These are phyloP conservation scores for Leishmania guyanensis DNA, from an alignment of 208 protist species.

Conservation along the genomic window DNA sequence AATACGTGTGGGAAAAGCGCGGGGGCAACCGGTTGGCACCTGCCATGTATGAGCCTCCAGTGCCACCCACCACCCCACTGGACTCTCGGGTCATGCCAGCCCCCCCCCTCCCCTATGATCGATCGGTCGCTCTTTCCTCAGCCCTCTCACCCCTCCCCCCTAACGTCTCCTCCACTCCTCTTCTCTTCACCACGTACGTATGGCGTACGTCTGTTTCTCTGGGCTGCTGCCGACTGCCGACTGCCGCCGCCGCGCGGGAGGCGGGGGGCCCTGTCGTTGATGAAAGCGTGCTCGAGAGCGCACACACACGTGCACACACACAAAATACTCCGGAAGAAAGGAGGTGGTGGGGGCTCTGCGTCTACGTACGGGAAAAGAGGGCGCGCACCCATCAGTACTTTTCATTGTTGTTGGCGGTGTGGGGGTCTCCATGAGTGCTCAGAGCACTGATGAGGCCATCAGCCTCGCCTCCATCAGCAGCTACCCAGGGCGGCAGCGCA, in stretches of 20 bases:
- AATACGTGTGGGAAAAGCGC: background rate
- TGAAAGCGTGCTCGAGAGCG: background rate
- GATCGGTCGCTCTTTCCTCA: background rate
- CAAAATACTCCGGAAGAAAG: background rate
- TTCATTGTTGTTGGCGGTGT: background rate
- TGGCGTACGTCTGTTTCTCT: background rate
- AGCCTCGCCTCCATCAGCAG: background rate
- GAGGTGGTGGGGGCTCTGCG: background rate
- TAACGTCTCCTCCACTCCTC: constrained; percentile 4
- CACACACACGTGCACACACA: background rate
- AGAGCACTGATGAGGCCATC: constrained; percentile 4
- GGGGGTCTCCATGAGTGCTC: background rate
- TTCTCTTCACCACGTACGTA: background rate
- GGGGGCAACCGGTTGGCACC: background rate
- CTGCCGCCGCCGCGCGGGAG: background rate
- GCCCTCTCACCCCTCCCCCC: background rate
- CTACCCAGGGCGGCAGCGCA: constrained; percentile 15
- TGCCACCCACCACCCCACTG: background rate
- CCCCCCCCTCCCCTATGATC: background rate
- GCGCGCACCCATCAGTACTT: background rate
- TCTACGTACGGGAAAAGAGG: no score
- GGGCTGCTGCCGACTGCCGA: no score
- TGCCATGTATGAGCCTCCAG: background rate
- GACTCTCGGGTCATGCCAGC: background rate
- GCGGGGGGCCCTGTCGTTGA: background rate